A percentile compares a stretch with the other conserved stretches of the same genome.
Evolutionary conservation across 2,329 filamentous ascomycete species (phyloP).

Genomic region (Tolypocladium album): DNA sequence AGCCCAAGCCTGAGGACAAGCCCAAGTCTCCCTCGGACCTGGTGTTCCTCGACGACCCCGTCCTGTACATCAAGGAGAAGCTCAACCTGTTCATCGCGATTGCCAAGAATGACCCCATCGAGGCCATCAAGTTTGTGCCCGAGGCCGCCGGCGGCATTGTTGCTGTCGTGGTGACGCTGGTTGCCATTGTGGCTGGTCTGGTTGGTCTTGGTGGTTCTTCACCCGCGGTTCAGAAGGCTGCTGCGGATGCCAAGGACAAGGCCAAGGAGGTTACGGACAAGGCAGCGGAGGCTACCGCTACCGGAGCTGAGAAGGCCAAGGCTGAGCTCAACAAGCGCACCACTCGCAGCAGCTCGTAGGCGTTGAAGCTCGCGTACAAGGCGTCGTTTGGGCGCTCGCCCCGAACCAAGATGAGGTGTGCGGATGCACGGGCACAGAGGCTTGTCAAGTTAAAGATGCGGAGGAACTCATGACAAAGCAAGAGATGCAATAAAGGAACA

Average conservation of each 20-base stretch:
- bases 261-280: constrained; percentile 61
- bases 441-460: background rate
- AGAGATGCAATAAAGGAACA: background rate
- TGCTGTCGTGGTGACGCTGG: constrained; percentile 56
- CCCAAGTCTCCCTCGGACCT: constrained; percentile 65
- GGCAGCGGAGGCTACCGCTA: constrained; percentile 45
- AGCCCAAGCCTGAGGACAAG: constrained; percentile 60
- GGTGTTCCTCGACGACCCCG: constrained; percentile 83
- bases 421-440: background rate
- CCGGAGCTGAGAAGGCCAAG: constrained; percentile 64
- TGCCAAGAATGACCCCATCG: constrained; percentile 67
- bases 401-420: background rate
- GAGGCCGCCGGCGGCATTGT: constrained; percentile 78
- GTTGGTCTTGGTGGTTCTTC: constrained; percentile 55
- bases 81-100: constrained; percentile 81
- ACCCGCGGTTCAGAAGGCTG: constrained; percentile 64
- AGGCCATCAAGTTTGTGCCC: constrained; percentile 81
- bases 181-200: constrained; percentile 59
- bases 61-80: constrained; percentile 85
- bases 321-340: constrained; percentile 55
- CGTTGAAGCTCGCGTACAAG: background rate
- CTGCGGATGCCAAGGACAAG: constrained; percentile 55
- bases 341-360: constrained; percentile 44
- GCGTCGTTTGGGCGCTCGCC: background rate
- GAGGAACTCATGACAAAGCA: background rate